A percentile compares a stretch with the other conserved stretches of the same genome.
These are phyloP conservation scores for Hypomyces rosellus DNA, from an alignment of 2,329 filamentous ascomycete genomes.

Conservation along the genomic window DNA sequence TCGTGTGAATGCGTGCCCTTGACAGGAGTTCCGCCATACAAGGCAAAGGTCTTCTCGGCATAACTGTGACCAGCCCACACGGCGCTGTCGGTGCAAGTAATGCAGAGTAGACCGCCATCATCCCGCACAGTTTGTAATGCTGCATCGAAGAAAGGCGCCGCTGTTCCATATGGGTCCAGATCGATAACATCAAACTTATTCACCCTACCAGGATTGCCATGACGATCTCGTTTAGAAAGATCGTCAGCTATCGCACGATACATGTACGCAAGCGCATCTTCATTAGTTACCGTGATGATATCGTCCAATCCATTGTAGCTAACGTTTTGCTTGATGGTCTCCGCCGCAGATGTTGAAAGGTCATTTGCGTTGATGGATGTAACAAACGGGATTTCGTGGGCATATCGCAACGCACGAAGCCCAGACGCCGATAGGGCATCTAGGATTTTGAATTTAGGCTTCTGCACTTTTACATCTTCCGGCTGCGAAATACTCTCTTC, in stretches of 20 bases:
- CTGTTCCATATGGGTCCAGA: slow-evolving; percentile 91
- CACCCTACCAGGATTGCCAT: slow-evolving; percentile 32
- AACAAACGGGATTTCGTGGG: slow-evolving; percentile 79
- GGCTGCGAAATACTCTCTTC: slow-evolving; percentile 4
- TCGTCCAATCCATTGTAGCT: slow-evolving; percentile 70
- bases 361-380: slow-evolving; percentile 87
- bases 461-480: slow-evolving; percentile 23
- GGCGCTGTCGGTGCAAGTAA: slow-evolving; percentile 93
- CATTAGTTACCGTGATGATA: slow-evolving; percentile 65
- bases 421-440: slow-evolving; percentile 94
- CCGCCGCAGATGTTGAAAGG: slow-evolving; percentile 67
- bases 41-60: slow-evolving; percentile 83
- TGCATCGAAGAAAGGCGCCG: slow-evolving; percentile 85
- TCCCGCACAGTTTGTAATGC: slow-evolving; percentile 77
- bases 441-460: slow-evolving; percentile 68
- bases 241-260: slow-evolving; percentile 61
- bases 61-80: slow-evolving; percentile 95
- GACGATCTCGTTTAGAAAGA: slow-evolving; percentile 35
- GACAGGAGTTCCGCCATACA: slow-evolving; percentile 86
- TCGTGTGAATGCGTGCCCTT: slow-evolving; percentile 87
- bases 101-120: slow-evolving; percentile 84
- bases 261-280: slow-evolving; percentile 89
- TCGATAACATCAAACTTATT: slow-evolving; percentile 87
- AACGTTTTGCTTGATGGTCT: slow-evolving; percentile 78
- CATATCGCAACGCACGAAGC: slow-evolving; percentile 83